Base-by-base conservation (phyloP, 2,329 filamentous ascomycete genomes). In the Curvularia sp. region DNA sequence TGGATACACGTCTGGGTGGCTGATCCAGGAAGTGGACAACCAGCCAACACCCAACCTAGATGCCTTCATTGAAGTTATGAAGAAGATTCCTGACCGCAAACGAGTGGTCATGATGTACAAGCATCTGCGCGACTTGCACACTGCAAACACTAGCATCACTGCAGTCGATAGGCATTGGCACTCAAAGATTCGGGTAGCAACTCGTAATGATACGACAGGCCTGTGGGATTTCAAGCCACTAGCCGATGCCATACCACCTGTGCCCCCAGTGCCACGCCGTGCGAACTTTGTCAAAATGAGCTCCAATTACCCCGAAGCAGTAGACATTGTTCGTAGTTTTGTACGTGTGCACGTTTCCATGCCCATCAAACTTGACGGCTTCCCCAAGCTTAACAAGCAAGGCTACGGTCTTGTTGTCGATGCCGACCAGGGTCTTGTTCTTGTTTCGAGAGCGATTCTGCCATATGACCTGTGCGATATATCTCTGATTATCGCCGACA, bases 371-470 rank as follows among this genome's bases (percentile, higher is more conserved):
- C 85, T 99, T 9, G 95, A 99, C 75, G 95, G 95, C n/a, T 99
- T 97, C 75, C 96, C 95, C 5, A 92, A 95, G 76, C 92, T 95
- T 66, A 86, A 93, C 49, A 95, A 96, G 79, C 95, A 93, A 80
- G 95, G 95, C 0, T 97, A 97, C 83, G 95, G 95, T 39, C 82
- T 99, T 38, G 94, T 99, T n/a, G 91, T 99, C 62, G 95, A 99
- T 78, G 95, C 96, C 0, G 92, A 96, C 60, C 94, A 97, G 80
- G 95, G 95, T 18, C 84, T 99, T 18, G 95, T 99, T 6, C 86
- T 98, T 59, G 94, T 98, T 54, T 98, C 95, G 1, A 84, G 95
- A 73, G 94, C 96, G 1, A 92, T 97, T 63, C 91, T 99, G 20
- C 95, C 95, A 2, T 97, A 97, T 73, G 93, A 99, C 76, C 86